phyloP scores from a whole-genome alignment of 2,329 filamentous ascomycete genomes.

The Onygenales sp. region DNA sequence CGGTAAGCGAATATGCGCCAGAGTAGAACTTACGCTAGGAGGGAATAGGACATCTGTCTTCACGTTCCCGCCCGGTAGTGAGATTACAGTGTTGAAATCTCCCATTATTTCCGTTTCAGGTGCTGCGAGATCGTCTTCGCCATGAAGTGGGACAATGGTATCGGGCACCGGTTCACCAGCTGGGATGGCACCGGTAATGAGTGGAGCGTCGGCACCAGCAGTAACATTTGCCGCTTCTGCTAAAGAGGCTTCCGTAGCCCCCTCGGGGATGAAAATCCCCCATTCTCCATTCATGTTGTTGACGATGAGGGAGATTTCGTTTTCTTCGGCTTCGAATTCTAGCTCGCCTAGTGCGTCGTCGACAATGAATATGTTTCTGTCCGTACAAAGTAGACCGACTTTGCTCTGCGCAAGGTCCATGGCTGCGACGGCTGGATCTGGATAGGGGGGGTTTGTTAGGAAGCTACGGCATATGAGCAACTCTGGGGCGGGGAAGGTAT shows the following conservation, averaged over 20 bases:
- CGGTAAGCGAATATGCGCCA: neutral
- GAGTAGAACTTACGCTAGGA: neutral
- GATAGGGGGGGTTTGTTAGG: neutral
- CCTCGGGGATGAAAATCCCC: conserved; percentile 22
- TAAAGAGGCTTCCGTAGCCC: conserved; percentile 4
- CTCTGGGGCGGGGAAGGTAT: conserved; percentile 12
- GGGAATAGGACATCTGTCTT: neutral
- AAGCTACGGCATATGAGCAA: neutral
- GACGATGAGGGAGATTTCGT: conserved; percentile 21
- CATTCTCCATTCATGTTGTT: conserved; percentile 15
- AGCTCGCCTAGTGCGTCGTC: conserved; percentile 27
- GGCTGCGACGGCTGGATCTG: conserved; percentile 5
- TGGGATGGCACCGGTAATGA: too few species aligned
- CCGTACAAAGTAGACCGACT: conserved; percentile 27
- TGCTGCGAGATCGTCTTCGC: too few species aligned
- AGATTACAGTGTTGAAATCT: neutral
- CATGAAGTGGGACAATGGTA: too few species aligned
- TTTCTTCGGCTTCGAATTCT: conserved; percentile 36
- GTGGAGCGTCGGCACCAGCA: neutral
- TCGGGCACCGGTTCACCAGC: too few species aligned
- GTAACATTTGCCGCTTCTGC: neutral
- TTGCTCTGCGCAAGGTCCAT: conserved; percentile 28
- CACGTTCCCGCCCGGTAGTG: neutral
- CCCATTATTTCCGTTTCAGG: neutral
- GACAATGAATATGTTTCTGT: conserved; percentile 29